A percentile compares a stretch with the other conserved stretches of the same genome.
phyloP scores from a whole-genome alignment of 1,284 basidiomycete genomes.

The Fomitopsis schrenkii region DNA sequence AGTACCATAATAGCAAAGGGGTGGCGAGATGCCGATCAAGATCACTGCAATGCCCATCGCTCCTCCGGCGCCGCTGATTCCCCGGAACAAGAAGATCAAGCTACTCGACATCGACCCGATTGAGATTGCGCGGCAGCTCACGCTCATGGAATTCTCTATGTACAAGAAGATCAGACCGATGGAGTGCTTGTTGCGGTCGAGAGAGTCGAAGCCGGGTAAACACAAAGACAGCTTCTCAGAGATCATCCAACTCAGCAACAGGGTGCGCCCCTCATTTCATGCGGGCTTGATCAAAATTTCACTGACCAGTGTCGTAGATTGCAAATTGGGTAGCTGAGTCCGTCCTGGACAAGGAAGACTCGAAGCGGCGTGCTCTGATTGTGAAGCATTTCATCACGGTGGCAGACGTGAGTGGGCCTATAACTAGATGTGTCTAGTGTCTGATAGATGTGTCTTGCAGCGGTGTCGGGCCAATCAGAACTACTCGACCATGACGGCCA shows the following conservation, averaged over 20 bases:
- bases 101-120: constrained; percentile 87
- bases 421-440: background rate
- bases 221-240: constrained; percentile 81
- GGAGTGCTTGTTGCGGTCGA: constrained; percentile 84
- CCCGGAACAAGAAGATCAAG: constrained; percentile 77
- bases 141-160: constrained; percentile 86
- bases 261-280: constrained; percentile 44
- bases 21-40: constrained; percentile 51
- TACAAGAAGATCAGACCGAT: constrained; percentile 89
- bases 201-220: constrained; percentile 70
- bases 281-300: background rate
- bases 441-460: constrained; percentile 36
- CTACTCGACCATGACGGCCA: constrained; percentile 94
- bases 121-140: constrained; percentile 92
- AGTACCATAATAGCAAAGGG: constrained; percentile 41
- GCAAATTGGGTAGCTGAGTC: constrained; percentile 95
- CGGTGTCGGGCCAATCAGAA: constrained; percentile 90
- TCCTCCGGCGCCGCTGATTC: constrained; percentile 76
- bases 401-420: constrained; percentile 72
- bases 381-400: constrained; percentile 93
- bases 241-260: constrained; percentile 90
- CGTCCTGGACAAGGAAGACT: constrained; percentile 83
- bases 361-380: constrained; percentile 74
- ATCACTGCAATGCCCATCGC: constrained; percentile 36
- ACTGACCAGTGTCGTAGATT: constrained; percentile 44